These are phyloP conservation scores for Xylaria arbuscula DNA, from an alignment of 2,329 filamentous ascomycete species.

Conservation along the genomic window DNA sequence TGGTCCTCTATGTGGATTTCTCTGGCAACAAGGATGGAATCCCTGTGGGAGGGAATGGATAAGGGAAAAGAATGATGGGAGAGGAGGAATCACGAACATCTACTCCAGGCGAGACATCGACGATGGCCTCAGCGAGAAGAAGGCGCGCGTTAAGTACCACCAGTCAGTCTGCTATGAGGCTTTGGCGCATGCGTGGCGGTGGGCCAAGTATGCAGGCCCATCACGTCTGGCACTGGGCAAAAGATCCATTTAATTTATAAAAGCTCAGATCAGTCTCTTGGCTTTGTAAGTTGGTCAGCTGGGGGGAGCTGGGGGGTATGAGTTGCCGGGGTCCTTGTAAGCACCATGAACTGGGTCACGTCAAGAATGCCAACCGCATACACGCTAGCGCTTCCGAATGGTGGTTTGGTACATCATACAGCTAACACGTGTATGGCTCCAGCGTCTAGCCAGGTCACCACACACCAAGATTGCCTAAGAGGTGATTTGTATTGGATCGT, in stretches of 20 bases:
- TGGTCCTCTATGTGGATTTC: conserved; percentile 27
- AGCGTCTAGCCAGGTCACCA: conserved; percentile 26
- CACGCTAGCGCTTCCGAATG: conserved; percentile 38
- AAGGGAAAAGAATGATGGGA: conserved; percentile 19
- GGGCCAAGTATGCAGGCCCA: conserved; percentile 45
- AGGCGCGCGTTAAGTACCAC: conserved; percentile 46
- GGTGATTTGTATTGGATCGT: conserved; percentile 26
- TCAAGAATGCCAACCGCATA: conserved; percentile 34
- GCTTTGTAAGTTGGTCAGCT: conserved; percentile 38
- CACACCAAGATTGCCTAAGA: conserved; percentile 12
- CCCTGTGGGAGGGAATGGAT: conserved; percentile 28
- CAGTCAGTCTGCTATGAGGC: conserved; percentile 50
- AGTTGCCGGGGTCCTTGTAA: conserved; percentile 31
- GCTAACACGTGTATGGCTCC: conserved; percentile 37
- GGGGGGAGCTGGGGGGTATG: conserved; percentile 13
- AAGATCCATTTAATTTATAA: conserved; percentile 44
- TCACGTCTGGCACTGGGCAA: conserved; percentile 40
- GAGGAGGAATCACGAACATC: conserved; percentile 35
- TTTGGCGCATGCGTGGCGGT: conserved; percentile 49
- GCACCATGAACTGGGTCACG: conserved; percentile 29
- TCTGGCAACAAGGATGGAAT: conserved; percentile 25
- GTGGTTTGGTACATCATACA: conserved; percentile 37
- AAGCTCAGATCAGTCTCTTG: conserved; percentile 43
- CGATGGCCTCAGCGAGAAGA: conserved; percentile 35
- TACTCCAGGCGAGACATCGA: conserved; percentile 30